Percentiles rank a stretch among this genome's conserved stretches.
These are phyloP conservation scores for Xylaria sp. DNA, from an alignment of 2,329 filamentous ascomycete species.

Conservation along the genomic window DNA sequence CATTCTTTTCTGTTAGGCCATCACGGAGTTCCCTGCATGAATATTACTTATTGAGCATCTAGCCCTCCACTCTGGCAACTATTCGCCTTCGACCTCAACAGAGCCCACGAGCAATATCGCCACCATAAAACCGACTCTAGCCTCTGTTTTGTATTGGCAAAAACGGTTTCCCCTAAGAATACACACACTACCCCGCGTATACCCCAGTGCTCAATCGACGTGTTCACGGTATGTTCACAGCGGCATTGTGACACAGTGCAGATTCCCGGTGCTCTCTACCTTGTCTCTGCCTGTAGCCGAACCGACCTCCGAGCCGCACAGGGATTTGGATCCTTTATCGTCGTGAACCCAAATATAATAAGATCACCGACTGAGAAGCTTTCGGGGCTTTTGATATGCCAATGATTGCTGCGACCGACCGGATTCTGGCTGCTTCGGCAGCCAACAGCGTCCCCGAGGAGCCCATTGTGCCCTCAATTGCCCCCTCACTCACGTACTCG, in stretches of 20 bases:
- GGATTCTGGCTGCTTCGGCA: conserved; percentile 55
- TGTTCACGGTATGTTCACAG: neutral
- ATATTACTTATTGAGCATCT: conserved; percentile 10
- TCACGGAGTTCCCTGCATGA: neutral
- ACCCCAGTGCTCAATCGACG: neutral
- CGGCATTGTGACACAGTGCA: conserved; percentile 17
- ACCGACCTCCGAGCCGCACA: neutral
- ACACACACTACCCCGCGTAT: neutral
- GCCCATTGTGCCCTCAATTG: conserved; percentile 60
- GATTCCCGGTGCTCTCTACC: neutral
- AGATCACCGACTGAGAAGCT: neutral
- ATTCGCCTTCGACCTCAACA: neutral
- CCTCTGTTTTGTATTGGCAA: neutral
- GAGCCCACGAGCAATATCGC: neutral
- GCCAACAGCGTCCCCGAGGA: conserved; percentile 59
- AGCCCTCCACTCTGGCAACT: neutral
- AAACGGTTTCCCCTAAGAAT: neutral
- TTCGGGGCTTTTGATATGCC: conserved; percentile 14
- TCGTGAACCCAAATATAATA: neutral
- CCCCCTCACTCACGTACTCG: conserved; percentile 72
- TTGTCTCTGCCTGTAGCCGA: neutral
- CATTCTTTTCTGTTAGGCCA: neutral
- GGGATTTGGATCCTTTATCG: neutral
- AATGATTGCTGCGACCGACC: conserved; percentile 54
- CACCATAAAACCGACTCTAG: neutral